Evolutionary conservation across 2,329 filamentous ascomycete genomes (phyloP).

Genomic region (Botrytis squamosa): DNA sequence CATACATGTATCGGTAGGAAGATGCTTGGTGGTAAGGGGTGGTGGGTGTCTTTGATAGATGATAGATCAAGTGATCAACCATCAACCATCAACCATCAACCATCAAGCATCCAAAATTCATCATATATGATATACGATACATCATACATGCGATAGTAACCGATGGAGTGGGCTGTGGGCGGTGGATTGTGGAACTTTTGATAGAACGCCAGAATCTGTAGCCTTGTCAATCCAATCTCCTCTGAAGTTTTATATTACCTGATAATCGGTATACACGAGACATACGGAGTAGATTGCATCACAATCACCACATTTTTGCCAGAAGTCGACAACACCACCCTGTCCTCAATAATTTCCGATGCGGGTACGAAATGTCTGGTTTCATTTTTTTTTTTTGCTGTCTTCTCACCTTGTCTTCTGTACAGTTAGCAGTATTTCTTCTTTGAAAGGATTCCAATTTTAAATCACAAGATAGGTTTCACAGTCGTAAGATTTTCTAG

Average conservation of each 20-base stretch:
- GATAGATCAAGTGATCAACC: background rate
- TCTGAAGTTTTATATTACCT: background rate
- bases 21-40: background rate
- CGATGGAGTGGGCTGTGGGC: background rate
- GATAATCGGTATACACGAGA: slow-evolving; percentile 1
- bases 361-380: background rate
- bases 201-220: background rate
- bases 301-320: background rate
- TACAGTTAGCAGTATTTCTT: background rate
- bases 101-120: background rate
- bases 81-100: background rate
- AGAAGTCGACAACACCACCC: background rate
- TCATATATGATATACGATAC: background rate
- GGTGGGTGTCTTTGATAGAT: background rate
- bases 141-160: too few relatives aligned
- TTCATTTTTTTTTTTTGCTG: background rate
- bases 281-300: background rate
- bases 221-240: slow-evolving; percentile 5
- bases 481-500: background rate
- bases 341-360: slow-evolving; percentile 4
- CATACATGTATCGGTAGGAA: background rate
- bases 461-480: background rate
- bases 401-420: background rate
- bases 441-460: background rate
- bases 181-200: background rate